Conservation (phyloP, 2,329 filamentous ascomycete genomes). For the Aspergillus sojae region DNA sequence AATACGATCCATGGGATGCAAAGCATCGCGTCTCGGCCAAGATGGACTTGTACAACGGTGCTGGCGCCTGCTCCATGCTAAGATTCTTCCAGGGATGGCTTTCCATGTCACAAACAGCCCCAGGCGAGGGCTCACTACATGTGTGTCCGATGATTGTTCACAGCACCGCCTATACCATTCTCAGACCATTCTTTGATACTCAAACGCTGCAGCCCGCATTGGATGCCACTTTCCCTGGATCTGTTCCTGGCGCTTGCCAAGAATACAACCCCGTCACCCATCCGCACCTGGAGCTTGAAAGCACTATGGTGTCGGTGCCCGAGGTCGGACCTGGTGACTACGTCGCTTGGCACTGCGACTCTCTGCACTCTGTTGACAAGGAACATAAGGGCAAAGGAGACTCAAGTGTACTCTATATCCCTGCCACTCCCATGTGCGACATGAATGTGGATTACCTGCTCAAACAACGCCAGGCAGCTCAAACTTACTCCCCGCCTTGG, state of each 20-base stretch:
- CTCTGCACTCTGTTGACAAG: conserved; percentile 81
- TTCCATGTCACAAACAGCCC: conserved; percentile 69
- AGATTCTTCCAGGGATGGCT: conserved; percentile 92
- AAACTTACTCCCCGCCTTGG: conserved; percentile 66
- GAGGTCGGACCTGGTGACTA: conserved; percentile 72
- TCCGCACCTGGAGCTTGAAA: conserved; percentile 68
- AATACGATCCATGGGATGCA: conserved; percentile 81
- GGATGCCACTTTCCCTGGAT: conserved; percentile 65
- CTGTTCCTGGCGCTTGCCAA: conserved; percentile 68
- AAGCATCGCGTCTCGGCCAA: conserved; percentile 68
- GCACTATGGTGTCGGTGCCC: conserved; percentile 73
- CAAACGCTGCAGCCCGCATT: conserved; percentile 46
- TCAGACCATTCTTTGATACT: conserved; percentile 79
- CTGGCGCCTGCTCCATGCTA: conserved; percentile 82
- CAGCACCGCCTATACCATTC: conserved; percentile 76
- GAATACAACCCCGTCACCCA: conserved; percentile 67
- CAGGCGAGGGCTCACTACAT: conserved; percentile 76
- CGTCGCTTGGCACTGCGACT: conserved; percentile 78
- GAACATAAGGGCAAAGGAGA: conserved; percentile 71
- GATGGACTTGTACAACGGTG: conserved; percentile 76
- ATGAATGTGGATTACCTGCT: conserved; percentile 71
- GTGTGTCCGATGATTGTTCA: conserved; percentile 78
- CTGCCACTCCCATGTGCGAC: conserved; percentile 78
- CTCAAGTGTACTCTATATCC: conserved; percentile 86
- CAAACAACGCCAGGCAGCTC: conserved; percentile 71